Conservation (phyloP, 148 eudicot species). For the Vaccinium vitisidaea region DNA sequence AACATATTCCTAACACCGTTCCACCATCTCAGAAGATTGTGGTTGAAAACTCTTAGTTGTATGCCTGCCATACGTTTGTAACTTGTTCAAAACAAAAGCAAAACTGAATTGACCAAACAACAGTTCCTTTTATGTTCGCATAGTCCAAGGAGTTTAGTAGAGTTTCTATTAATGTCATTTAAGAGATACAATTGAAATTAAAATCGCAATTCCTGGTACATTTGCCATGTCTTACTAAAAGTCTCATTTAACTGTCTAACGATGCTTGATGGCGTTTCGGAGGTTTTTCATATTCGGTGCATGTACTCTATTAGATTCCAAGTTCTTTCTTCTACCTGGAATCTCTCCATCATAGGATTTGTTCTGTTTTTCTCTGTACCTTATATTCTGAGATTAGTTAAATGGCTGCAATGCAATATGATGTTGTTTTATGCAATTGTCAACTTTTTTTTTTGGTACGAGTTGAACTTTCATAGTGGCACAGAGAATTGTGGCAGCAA, state of each 20-base stretch:
- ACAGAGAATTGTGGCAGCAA: slow-evolving; percentile 49
- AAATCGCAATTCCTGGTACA: slow-evolving; percentile 1
- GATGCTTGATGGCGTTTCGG: not conserved
- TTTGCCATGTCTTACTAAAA: not conserved
- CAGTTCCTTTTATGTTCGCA: too few relatives aligned
- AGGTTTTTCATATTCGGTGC: too few relatives aligned
- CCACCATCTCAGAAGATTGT: slow-evolving; percentile 4
- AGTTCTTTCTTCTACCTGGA: not conserved
- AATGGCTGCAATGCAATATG: not conserved
- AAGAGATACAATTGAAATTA: not conserved
- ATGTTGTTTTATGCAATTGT: not conserved
- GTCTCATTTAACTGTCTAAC: not conserved
- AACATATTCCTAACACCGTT: not conserved
- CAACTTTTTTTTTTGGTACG: not conserved
- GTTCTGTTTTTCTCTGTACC: not conserved
- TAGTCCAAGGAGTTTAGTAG: not conserved
- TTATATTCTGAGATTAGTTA: not conserved
- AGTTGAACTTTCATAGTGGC: slow-evolving; percentile 10
- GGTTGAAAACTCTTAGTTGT: not conserved
- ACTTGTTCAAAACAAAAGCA: not conserved
- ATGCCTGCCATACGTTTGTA: not conserved
- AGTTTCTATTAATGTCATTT: not conserved
- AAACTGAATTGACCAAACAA: not conserved
- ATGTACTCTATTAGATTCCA: not conserved
- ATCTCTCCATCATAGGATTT: not conserved